Evolutionary conservation across 768 basidiomycete genomes (phyloP).

Genomic region (Lyophyllum atratum): DNA sequence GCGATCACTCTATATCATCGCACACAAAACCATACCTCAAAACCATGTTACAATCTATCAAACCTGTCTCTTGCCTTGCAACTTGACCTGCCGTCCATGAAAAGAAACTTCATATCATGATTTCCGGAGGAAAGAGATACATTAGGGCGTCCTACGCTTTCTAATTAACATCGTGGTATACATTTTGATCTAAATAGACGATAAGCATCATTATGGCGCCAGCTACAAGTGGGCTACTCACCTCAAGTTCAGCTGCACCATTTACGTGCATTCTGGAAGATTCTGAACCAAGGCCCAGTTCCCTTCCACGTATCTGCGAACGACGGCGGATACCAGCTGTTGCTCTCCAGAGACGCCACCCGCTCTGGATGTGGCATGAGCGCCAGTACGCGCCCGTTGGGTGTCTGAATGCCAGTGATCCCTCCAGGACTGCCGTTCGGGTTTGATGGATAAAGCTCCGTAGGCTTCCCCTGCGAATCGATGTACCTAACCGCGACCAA

Average conservation of each 20-base stretch:
- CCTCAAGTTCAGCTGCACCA: conserved; percentile 48
- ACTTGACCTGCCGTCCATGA: too few relatives aligned
- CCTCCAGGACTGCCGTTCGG: conserved; percentile 87
- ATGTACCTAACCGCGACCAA: conserved; percentile 85
- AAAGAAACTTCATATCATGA: too few relatives aligned
- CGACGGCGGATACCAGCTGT: conserved; percentile 85
- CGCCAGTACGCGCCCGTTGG: conserved; percentile 87
- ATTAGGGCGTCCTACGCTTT: too few relatives aligned
- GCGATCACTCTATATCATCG: too few relatives aligned
- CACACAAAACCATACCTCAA: too few relatives aligned
- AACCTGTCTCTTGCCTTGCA: too few relatives aligned
- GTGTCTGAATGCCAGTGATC: conserved; percentile 86
- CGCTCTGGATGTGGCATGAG: conserved; percentile 99
- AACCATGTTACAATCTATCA: too few relatives aligned
- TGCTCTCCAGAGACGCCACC: conserved; percentile 75
- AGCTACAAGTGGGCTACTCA: not conserved
- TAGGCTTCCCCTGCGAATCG: conserved; percentile 64
- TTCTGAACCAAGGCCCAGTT: conserved; percentile 89
- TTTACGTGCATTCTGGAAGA: conserved; percentile 89
- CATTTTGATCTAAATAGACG: not conserved
- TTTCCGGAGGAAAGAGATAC: too few relatives aligned
- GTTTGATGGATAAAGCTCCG: conserved; percentile 78
- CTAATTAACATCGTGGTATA: not conserved
- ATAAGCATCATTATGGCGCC: not conserved
- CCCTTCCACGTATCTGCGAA: conserved; percentile 66